Base-by-base conservation (phyloP, 306 rosid species). In the Pyrus communis region DNA sequence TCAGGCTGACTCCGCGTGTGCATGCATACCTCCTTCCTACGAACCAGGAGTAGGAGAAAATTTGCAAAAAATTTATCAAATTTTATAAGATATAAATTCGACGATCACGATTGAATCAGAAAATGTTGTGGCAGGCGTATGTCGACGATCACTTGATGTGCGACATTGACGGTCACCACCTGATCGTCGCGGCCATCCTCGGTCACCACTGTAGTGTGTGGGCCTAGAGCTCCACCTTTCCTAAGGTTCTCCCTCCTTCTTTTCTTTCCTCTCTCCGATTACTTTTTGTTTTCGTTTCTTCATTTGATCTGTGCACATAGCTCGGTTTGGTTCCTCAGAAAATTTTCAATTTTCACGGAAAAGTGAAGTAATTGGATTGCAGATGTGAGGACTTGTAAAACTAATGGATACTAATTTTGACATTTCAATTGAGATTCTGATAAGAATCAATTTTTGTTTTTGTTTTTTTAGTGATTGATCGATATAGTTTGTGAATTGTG, bases 181-280 rank as follows among this genome's bases (percentile, higher is more conserved):
- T 88, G 77, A 7, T 85, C 61, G 69, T 88, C 17, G 92, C 93
- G 0, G 97, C 96, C 62, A 92, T 92, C 68, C 14, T 90, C 78
- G 97, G 96, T 66, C 93, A 77, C 1, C 92, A 90, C 70, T 91
- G 97, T 27, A 86, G 86, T 75, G 91, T 92, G 75, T 92, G 97
- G 97, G 93, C 97, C 10, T 87, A 88, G 87, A 92, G 93, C 83
- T 0, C 81, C 66, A 78, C 43, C 77, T 92, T 90, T 85, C 96
- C 97, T 75, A 91, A 88, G 96, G 93, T 92, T 75, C n/a, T 4
- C 22, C n/a, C 23, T 4, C 12, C 9, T 38, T 23, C 55, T 55
- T 7, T 13, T 2, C 40, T 55, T 57, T 57, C 13, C 62, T 3
- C 28, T 58, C 6, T 58, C 27, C 23, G 28, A 9, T 58, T 58